phyloP scores from a whole-genome alignment of 2,329 filamentous ascomycete genomes.

The Exophiala mesophila region DNA sequence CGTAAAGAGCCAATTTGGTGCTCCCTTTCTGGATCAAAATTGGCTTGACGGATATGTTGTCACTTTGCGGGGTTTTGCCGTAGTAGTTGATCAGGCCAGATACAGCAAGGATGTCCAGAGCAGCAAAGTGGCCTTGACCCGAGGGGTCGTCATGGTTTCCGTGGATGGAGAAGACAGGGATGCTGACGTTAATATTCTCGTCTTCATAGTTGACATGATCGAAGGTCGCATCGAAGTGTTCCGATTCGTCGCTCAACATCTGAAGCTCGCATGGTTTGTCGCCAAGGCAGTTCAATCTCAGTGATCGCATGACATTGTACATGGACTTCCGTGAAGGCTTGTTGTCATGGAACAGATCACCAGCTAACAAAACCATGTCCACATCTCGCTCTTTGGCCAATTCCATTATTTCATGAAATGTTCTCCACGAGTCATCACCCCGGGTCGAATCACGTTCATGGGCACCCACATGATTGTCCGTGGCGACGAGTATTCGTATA shows the following conservation, averaged over 20 bases:
- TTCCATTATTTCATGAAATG: constrained; percentile 92
- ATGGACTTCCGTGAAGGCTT: constrained; percentile 93
- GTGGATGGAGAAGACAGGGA: constrained; percentile 96
- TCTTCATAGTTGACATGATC: constrained; percentile 98
- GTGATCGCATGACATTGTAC: constrained; percentile 93
- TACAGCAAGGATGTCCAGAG: constrained; percentile 83
- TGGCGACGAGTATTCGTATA: constrained; percentile 88
- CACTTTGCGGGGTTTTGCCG: constrained; percentile 81
- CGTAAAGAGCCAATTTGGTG: constrained; percentile 89
- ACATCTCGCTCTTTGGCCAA: constrained; percentile 83
- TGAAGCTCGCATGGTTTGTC: constrained; percentile 94
- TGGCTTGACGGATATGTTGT: constrained; percentile 89
- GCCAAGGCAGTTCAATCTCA: constrained; percentile 88
- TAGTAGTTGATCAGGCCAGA: constrained; percentile 95
- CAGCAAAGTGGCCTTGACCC: constrained; percentile 89
- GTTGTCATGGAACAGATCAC: constrained; percentile 97
- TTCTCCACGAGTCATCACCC: constrained; percentile 95
- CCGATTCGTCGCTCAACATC: constrained; percentile 85
- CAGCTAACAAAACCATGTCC: constrained; percentile 93
- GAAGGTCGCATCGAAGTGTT: constrained; percentile 85
- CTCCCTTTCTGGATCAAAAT: constrained; percentile 87
- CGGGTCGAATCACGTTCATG: constrained; percentile 88
- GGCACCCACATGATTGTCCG: constrained; percentile 97
- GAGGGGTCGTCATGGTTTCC: constrained; percentile 98
- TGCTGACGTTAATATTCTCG: constrained; percentile 91